phyloP scores from a whole-genome alignment of 139 green algal species.

The Picochlorum sp. region DNA sequence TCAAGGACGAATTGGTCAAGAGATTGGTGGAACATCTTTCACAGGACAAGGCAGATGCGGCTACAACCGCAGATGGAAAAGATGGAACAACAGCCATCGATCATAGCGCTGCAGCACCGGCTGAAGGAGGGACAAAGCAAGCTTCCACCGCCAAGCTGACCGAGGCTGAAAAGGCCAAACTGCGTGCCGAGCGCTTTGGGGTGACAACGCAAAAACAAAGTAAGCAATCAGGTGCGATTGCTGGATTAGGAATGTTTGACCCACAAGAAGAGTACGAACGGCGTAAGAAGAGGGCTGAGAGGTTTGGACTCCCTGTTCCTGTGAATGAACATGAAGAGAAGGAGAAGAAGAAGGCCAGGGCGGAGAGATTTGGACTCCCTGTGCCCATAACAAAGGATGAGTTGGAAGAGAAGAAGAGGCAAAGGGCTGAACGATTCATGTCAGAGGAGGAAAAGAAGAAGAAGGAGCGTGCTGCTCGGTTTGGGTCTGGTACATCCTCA shows the following conservation, averaged over 20 bases:
- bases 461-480: background rate
- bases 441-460: background rate
- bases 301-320: slow-evolving; percentile 12
- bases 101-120: background rate
- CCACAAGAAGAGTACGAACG: slow-evolving; percentile 24
- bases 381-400: slow-evolving; percentile 8
- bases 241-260: slow-evolving; percentile 22
- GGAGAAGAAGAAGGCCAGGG: slow-evolving; percentile 18
- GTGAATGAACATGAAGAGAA: slow-evolving; percentile 15
- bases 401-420: slow-evolving; percentile 25
- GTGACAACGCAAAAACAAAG: background rate
- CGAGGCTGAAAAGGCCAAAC: slow-evolving; percentile 19
- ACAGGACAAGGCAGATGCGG: background rate
- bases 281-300: slow-evolving; percentile 30
- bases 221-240: slow-evolving; percentile 11
- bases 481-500: too few relatives aligned
- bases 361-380: slow-evolving; percentile 18
- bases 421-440: slow-evolving; percentile 14
- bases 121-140: background rate
- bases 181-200: slow-evolving; percentile 23
- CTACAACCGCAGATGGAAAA: background rate
- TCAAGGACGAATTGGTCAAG: slow-evolving; percentile 32
- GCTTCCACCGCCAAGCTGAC: slow-evolving; percentile 2
- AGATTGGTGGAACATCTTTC: slow-evolving; percentile 16
- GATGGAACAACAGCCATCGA: background rate